phyloP scores from a whole-genome alignment of 2,329 filamentous ascomycete genomes.

The Cladosporium sp. region DNA sequence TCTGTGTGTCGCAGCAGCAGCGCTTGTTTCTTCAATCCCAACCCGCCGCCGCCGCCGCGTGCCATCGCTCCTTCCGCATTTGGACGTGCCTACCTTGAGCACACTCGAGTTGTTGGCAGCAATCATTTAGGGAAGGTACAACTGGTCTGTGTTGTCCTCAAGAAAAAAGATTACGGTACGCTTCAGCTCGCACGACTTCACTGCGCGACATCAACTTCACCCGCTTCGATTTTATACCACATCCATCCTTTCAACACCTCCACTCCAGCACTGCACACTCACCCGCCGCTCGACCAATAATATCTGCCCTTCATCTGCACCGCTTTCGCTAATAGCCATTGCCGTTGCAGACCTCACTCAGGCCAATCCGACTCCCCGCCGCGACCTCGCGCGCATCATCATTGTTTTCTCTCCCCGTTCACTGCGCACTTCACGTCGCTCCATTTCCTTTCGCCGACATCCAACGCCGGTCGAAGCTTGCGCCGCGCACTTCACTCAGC shows the following conservation, averaged over 20 bases:
- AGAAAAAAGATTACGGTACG: not conserved
- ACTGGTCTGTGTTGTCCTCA: conserved; percentile 1
- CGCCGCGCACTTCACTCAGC: not conserved
- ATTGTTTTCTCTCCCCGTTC: not conserved
- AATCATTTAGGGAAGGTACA: conserved; percentile 1
- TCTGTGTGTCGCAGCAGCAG: too few species aligned
- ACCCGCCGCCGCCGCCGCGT: not conserved
- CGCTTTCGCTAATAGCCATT: conserved; percentile 11
- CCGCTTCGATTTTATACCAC: not conserved
- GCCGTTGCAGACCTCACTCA: conserved; percentile 4
- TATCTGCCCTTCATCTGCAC: not conserved
- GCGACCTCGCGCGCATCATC: conserved; percentile 3
- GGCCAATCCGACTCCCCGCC: conserved; percentile 1
- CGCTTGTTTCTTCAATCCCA: too few species aligned
- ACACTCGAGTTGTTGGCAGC: not conserved
- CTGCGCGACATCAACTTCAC: not conserved
- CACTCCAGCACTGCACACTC: not conserved
- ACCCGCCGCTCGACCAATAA: not conserved
- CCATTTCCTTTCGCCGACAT: too few species aligned
- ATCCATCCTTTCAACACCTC: not conserved
- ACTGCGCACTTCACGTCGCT: not conserved
- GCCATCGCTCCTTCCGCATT: conserved; percentile 2
- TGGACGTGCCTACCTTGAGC: not conserved
- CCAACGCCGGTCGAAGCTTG: not conserved
- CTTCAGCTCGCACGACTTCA: not conserved